Percentiles rank a stretch among this genome's conserved stretches.
phyloP scores from a whole-genome alignment of 2,329 filamentous ascomycete species.

The Hirsutella thompsonii region DNA sequence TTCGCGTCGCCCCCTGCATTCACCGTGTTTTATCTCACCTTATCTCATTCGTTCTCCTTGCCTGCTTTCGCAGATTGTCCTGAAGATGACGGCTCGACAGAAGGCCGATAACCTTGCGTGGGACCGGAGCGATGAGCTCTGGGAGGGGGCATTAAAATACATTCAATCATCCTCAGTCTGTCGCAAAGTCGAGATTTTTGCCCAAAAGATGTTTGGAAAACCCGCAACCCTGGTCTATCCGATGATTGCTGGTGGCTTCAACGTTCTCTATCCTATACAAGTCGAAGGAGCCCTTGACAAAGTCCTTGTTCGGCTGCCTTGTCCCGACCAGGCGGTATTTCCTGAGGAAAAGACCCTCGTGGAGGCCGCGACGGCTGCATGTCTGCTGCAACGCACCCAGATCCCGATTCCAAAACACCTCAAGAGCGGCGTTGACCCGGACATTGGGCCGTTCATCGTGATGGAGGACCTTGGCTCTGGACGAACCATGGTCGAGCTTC shows the following conservation, averaged over 20 bases:
- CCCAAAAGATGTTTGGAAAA: slow-evolving; percentile 6
- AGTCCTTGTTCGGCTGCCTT: background rate
- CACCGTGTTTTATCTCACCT: too few relatives aligned
- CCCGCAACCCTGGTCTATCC: slow-evolving; percentile 9
- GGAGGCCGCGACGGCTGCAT: background rate
- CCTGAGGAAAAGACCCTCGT: background rate
- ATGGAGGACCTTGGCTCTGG: background rate
- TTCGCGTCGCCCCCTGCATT: too few relatives aligned
- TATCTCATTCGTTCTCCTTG: too few relatives aligned
- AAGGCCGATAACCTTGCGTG: slow-evolving; percentile 17
- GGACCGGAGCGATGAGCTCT: slow-evolving; percentile 15
- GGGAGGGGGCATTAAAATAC: slow-evolving; percentile 12
- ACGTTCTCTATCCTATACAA: background rate
- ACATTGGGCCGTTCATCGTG: background rate
- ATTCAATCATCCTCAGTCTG: slow-evolving; percentile 7
- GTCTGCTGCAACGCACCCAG: background rate
- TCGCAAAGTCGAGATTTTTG: slow-evolving; percentile 10
- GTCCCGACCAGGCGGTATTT: background rate
- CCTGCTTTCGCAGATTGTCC: background rate
- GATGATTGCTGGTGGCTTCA: slow-evolving; percentile 5
- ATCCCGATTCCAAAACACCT: background rate
- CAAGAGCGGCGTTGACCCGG: background rate
- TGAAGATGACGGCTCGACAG: slow-evolving; percentile 12
- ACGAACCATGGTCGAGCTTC: slow-evolving; percentile 5
- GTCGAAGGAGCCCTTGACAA: background rate